Evolutionary conservation across 768 basidiomycete species (phyloP), one percentile per base, ranked within the genome.

Genomic region (Scleroderma bovista): DNA sequence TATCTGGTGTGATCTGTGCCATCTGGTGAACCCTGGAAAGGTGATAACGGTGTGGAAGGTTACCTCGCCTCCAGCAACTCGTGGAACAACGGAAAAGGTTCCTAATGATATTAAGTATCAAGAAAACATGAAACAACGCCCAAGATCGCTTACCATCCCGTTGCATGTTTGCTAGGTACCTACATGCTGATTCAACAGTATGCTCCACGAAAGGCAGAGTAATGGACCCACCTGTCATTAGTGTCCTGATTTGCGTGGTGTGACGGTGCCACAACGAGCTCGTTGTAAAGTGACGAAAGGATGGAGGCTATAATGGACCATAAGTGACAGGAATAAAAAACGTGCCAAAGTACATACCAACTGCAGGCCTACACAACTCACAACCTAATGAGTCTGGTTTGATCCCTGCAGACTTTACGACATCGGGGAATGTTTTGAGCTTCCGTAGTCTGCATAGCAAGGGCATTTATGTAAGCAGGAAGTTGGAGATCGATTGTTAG

Each of bases 171-270:
- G 81, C 85, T 47, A 88, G 63, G 63, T 75, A 86, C 47, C 72
- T 74, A 24, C 16, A 26, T 2, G n/a, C 5, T 17, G 17, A 15
- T 15, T 24, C 26, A 47, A 43, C 20, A 32, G 20, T 23, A 10
- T 40, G 7, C 31, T 22, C 26, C 15, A 42, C 13, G n/a, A 36
- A 38, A 37, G 16, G 20, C 39, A 17, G n/a, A 20, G 34, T 11
- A 11, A 12, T 19, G 47, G 43, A 62, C 60, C 45, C 40, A 67
- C 52, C 63, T 63, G 57, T 87, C 84, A 54, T 87, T 86, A 2
- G 84, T 86, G 51, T 86, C 84, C 60, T 87, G 85, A 46, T 83
- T 80, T 52, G 80, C 73, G 53, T 83, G 83, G 56, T 86, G 84
- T 12, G 65, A 71, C 0, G 80, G 77, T 15, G 75, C 67, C 74